Evolutionary conservation across 2,329 filamentous ascomycete genomes (phyloP).

Genomic region (Fusarium piperis): DNA sequence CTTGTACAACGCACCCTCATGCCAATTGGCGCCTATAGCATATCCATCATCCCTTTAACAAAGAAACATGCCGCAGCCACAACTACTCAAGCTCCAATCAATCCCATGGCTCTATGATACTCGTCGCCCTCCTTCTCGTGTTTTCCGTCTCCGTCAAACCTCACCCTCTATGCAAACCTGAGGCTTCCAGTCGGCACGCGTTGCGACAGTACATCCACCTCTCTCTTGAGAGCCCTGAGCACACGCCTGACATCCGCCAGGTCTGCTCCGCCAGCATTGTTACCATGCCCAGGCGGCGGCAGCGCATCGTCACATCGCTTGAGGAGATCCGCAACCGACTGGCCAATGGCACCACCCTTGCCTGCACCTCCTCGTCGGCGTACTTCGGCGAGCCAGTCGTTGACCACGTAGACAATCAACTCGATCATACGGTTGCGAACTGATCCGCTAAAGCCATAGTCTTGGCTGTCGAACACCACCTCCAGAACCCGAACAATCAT

Average conservation of each 20-base stretch:
- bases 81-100: slow-evolving; percentile 25
- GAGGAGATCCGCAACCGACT: slow-evolving; percentile 61
- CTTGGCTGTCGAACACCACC: slow-evolving; percentile 66
- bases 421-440: slow-evolving; percentile 62
- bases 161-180: slow-evolving; percentile 54
- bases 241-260: slow-evolving; percentile 55
- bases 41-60: slow-evolving; percentile 42
- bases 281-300: slow-evolving; percentile 50
- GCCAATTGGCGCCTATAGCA: slow-evolving; percentile 44
- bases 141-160: not conserved
- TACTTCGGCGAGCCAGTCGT: slow-evolving; percentile 60
- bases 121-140: not conserved
- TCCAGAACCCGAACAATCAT: slow-evolving; percentile 66
- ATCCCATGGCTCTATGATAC: slow-evolving; percentile 14
- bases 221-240: slow-evolving; percentile 55
- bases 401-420: slow-evolving; percentile 62
- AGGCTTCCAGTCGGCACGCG: slow-evolving; percentile 54
- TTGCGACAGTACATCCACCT: slow-evolving; percentile 57
- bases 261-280: slow-evolving; percentile 58
- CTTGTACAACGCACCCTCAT: slow-evolving; percentile 43
- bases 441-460: slow-evolving; percentile 65
- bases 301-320: slow-evolving; percentile 59
- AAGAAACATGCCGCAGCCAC: slow-evolving; percentile 34
- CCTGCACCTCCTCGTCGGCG: slow-evolving; percentile 56
- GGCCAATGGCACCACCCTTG: slow-evolving; percentile 52